These are phyloP conservation scores for Zalaria obscura DNA, from an alignment of 2,329 filamentous ascomycete genomes.

Conservation along the genomic window DNA sequence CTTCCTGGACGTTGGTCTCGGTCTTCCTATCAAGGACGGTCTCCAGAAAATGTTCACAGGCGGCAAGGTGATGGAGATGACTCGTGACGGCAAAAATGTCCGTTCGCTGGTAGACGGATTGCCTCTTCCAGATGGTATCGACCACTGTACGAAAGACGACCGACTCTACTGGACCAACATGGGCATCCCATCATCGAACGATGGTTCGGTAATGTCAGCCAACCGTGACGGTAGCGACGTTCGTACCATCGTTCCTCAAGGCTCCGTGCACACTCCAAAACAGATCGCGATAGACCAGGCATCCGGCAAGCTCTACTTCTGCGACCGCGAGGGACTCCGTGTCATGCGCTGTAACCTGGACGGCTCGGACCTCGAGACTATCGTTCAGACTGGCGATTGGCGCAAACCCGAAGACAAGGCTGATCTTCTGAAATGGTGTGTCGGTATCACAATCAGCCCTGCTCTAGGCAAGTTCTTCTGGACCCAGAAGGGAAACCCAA, in stretches of 20 bases:
- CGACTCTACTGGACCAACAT: conserved; percentile 20
- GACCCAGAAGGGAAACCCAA: conserved; percentile 44
- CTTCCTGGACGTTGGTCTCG: conserved; percentile 1
- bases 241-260: conserved; percentile 27
- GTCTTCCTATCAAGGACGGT: not conserved
- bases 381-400: conserved; percentile 28
- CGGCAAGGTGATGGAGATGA: not conserved
- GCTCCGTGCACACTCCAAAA: conserved; percentile 36
- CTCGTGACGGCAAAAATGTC: not conserved
- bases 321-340: conserved; percentile 29
- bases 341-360: conserved; percentile 22
- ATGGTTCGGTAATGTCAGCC: conserved; percentile 9
- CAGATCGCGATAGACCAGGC: conserved; percentile 20
- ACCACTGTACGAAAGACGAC: conserved; percentile 8
- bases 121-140: conserved; percentile 19
- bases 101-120: not conserved
- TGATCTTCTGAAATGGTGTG: conserved; percentile 30
- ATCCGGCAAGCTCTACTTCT: conserved; percentile 23
- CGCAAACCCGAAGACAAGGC: conserved; percentile 13
- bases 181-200: conserved; percentile 8
- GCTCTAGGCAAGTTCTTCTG: conserved; percentile 38
- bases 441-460: conserved; percentile 37
- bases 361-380: conserved; percentile 18
- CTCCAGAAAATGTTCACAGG: not conserved
- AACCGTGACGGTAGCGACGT: conserved; percentile 17